phyloP scores from a whole-genome alignment of 2,329 filamentous ascomycete species.

The Leptographium radiaticola region DNA sequence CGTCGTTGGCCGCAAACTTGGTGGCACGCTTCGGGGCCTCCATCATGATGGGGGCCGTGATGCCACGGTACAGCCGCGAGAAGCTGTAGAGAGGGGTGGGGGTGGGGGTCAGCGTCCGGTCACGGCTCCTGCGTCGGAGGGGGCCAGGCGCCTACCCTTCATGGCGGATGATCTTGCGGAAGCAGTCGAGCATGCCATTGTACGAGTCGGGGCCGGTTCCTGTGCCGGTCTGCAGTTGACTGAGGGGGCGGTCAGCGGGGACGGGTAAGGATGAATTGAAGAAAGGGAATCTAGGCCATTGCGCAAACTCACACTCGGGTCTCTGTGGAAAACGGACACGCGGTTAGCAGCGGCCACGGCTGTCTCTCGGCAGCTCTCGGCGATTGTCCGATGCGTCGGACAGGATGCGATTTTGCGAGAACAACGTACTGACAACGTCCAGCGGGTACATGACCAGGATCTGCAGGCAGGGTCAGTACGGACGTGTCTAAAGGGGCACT shows the following conservation, averaged over 20 bases:
- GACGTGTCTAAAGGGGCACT: not conserved
- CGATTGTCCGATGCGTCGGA: not conserved
- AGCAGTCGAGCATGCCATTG: constrained; percentile 96
- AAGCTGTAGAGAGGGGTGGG: constrained; percentile 35
- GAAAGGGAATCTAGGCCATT: not conserved
- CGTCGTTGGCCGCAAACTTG: constrained; percentile 98
- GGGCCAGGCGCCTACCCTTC: constrained; percentile 58
- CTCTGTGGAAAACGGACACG: constrained; percentile 9
- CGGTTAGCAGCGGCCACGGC: constrained; percentile 26
- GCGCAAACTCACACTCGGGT: constrained; percentile 12
- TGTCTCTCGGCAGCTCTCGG: not conserved
- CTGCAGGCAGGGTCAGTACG: constrained; percentile 28
- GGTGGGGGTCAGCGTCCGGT: not conserved
- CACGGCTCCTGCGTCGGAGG: not conserved
- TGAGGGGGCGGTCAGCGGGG: constrained; percentile 21
- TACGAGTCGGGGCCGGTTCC: constrained; percentile 69
- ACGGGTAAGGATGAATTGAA: not conserved
- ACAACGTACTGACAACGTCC: constrained; percentile 85
- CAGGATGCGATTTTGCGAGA: not conserved
- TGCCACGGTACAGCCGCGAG: constrained; percentile 89
- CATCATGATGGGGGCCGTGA: constrained; percentile 93
- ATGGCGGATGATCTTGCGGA: constrained; percentile 89
- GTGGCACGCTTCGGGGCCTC: constrained; percentile 54
- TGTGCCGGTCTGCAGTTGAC: constrained; percentile 73
- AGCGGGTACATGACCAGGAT: constrained; percentile 95